These are phyloP conservation scores for Desmodesmus armatus DNA, from an alignment of 139 green algal genomes.

Conservation along the genomic window DNA sequence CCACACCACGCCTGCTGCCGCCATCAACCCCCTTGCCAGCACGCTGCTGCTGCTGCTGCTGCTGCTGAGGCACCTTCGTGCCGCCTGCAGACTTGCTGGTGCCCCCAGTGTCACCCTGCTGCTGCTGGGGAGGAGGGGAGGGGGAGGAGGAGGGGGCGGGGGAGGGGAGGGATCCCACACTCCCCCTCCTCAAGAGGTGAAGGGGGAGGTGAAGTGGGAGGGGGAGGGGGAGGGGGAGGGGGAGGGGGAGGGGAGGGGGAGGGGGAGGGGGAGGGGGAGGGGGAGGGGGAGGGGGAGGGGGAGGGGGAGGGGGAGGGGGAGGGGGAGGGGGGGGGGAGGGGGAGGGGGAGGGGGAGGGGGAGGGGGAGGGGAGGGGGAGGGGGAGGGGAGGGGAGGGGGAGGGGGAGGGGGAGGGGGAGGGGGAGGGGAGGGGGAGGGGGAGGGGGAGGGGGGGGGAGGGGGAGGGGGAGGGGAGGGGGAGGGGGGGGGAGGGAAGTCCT, in stretches of 20 bases:
- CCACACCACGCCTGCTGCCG: background rate
- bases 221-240: background rate
- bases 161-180: background rate
- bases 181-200: background rate
- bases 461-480: background rate
- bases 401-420: background rate
- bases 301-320: background rate
- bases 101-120: background rate
- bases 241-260: background rate
- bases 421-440: too few relatives aligned
- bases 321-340: background rate
- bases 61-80: background rate
- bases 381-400: too few relatives aligned
- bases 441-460: too few relatives aligned
- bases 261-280: background rate
- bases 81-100: background rate
- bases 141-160: background rate
- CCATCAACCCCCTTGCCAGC: background rate
- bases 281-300: background rate
- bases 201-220: background rate
- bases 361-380: background rate
- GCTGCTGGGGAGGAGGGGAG: background rate
- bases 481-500: background rate
- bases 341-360: background rate
- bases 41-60: background rate